A percentile compares a stretch with the other conserved stretches of the same genome.
Evolutionary conservation across 805 yeast genomes (phyloP).

Genomic region (Isabelozyma rhagii): DNA sequence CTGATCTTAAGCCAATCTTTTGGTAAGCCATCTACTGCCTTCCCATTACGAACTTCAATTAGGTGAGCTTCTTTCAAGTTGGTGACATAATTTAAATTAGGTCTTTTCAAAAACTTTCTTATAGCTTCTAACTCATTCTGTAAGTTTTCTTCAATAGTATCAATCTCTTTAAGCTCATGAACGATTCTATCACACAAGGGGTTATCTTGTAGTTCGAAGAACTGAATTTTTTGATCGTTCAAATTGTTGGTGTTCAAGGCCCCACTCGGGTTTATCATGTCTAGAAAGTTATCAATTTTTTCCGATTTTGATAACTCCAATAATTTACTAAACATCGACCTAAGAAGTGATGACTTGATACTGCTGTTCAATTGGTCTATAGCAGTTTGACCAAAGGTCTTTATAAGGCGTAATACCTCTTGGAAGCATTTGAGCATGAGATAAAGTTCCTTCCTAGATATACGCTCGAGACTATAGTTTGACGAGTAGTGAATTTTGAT

Average conservation of each 20-base stretch:
- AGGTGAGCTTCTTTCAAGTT: conserved; percentile 67
- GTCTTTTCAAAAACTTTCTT: conserved; percentile 47
- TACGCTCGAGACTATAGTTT: conserved; percentile 19
- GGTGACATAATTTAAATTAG: conserved; percentile 53
- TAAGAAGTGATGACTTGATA: conserved; percentile 33
- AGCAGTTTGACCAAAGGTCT: conserved; percentile 30
- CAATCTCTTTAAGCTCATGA: conserved; percentile 34
- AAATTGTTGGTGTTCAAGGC: conserved; percentile 51
- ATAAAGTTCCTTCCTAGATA: conserved; percentile 30
- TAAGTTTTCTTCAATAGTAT: conserved; percentile 44
- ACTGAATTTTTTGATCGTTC: conserved; percentile 43
- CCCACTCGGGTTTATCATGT: conserved; percentile 49
- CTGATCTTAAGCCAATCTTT: conserved; percentile 73
- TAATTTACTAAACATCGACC: conserved; percentile 34
- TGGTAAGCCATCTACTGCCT: conserved; percentile 59
- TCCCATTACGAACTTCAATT: conserved; percentile 66
- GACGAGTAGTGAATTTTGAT: conserved; percentile 39
- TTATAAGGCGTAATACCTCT: conserved; percentile 21
- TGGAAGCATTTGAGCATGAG: conserved; percentile 25
- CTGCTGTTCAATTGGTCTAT: conserved; percentile 30
- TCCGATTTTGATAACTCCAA: conserved; percentile 26
- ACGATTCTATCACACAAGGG: conserved; percentile 39
- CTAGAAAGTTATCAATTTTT: conserved; percentile 32
- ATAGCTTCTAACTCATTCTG: conserved; percentile 50
- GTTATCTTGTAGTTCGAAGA: conserved; percentile 33